Evolutionary conservation across 768 basidiomycete genomes (phyloP), one percentile per base, ranked within the genome.

Genomic region (Austroboletus eburneus): DNA sequence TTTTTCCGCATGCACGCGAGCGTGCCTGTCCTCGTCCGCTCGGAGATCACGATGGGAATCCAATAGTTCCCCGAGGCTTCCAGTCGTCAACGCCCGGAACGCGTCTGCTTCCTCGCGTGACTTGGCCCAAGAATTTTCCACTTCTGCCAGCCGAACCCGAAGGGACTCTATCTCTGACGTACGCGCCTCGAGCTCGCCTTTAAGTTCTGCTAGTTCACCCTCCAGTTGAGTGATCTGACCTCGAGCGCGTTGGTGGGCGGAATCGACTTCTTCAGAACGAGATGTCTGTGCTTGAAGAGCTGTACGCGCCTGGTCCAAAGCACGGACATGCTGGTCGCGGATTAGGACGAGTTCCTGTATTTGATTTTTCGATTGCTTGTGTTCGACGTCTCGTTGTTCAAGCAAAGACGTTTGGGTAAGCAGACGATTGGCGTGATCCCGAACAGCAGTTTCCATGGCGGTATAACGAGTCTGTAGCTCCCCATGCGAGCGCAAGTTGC

Each of bases 71-170:
- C 91, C 92, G 3, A 96, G 77, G 57, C 85, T 79, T 39, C 85
- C 82, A 2, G 91, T 95, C 3, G 93, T 93, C 42, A 92, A 71
- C 18, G 87, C 85, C 44, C 92, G 76, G 65, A 93, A 83, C 2
- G 87, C 81, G 64, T 96, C 94, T 3, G 92, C 91, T 71, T 97
- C 92, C 68, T 94, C 87, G 13, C 92, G 81, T 35, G 91, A 91
- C 65, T 91, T 88, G 21, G 87, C 80, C 85, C 92, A 96, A 9
- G 87, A 81, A 60, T 87, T 91, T 69, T 96, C 94, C 35, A 85
- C 83, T 44, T 94, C 90, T 21, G 78, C 72, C 35, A 94, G 68
- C 45, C 85, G 75, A 9, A 73, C 68, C 37, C 80, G 77, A 6
- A 83, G 74, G 9, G 79, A 66, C 50, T 94, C 91, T 14, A 81